Evolutionary conservation across 345 rosid species (phyloP), one percentile per base, ranked within the genome.

Genomic region (Linum usitatissimum): DNA sequence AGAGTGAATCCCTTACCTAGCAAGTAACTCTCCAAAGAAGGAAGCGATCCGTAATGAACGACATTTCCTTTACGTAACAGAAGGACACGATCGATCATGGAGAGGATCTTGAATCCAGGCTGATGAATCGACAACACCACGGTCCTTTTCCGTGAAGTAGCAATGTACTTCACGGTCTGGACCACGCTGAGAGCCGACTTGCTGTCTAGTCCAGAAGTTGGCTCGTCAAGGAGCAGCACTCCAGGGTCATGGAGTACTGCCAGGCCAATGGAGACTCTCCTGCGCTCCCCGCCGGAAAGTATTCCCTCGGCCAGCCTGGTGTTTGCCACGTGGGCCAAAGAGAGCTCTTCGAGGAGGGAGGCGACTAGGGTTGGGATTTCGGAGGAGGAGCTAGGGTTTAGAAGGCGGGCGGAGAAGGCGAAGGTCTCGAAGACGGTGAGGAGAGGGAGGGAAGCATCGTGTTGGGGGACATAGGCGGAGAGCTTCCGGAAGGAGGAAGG

Each of bases 101-200:
- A 82, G 14, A 92, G 83, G 64, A 92, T 89, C 81, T 89, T 92
- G 85, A 85, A 92, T 64, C 91, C 81, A 6, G 98, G 98, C 67
- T 92, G 98, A 64, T 92, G 98, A n/a, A 92, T 86, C 10, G 98
- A 92, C 67, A 92, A 71, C 53, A 92, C 64, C 45, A 92, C 81
- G 0, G 96, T 92, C 1, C 96, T 70, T 57, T 75, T 70, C 55
- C 93, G 82, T 0, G 92, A 79, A n/a, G 65, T 51, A 1, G 96
- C 84, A 3, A 92, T 84, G 17, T 87, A 67, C 65, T 81, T 85
- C 20, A 92, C 73, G 30, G 78, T 85, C 64, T 83, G 80, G 51
- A 89, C 71, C 7, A 92, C 95, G 40, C 85, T 88, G 31, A 75
- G 82, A 49, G 98, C 96, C 0, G 98, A 92, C 53, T 78, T 85